A percentile compares a stretch with the other conserved stretches of the same genome.
Conservation (phyloP, 2,329 filamentous ascomycete species). For the Monilinia polystroma region DNA sequence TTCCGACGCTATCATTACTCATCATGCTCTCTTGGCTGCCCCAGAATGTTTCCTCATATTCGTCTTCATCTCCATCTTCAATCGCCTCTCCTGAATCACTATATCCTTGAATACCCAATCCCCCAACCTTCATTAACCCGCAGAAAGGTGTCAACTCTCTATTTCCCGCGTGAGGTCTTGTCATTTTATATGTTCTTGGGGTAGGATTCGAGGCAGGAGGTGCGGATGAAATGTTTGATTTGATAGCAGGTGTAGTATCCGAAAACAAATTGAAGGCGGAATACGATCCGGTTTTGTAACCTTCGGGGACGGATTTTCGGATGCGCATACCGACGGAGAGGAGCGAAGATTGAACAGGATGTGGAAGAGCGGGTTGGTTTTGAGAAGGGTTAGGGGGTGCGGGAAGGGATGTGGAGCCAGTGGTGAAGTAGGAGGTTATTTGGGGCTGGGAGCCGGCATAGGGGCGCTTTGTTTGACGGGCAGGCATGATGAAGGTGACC, state of each 20-base stretch:
- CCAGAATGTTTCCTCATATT: conserved; percentile 35
- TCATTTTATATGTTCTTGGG: conserved; percentile 26
- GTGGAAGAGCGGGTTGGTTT: conserved; percentile 38
- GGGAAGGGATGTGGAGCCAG: conserved; percentile 32
- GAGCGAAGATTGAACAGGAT: conserved; percentile 74
- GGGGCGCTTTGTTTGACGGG: conserved; percentile 52
- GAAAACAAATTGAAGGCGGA: conserved; percentile 54
- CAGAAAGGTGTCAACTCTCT: conserved; percentile 77
- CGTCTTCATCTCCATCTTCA: conserved; percentile 39
- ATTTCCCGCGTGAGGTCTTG: conserved; percentile 31
- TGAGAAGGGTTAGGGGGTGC: conserved; percentile 43
- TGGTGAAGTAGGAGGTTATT: conserved; percentile 62
- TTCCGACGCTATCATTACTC: conserved; percentile 26
- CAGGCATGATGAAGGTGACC: background rate
- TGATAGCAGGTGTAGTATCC: conserved; percentile 35
- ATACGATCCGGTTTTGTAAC: conserved; percentile 75
- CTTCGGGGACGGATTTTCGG: conserved; percentile 88
- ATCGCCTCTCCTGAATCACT: conserved; percentile 40
- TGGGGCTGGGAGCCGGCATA: conserved; percentile 58
- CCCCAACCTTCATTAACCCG: conserved; percentile 74
- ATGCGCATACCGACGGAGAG: conserved; percentile 91
- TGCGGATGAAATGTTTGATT: conserved; percentile 12
- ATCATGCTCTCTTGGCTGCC: conserved; percentile 36
- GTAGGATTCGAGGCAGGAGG: conserved; percentile 36
- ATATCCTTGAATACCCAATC: conserved; percentile 53